These are phyloP conservation scores for Pterula multifida DNA, from an alignment of 1,284 basidiomycete genomes.

Conservation along the genomic window DNA sequence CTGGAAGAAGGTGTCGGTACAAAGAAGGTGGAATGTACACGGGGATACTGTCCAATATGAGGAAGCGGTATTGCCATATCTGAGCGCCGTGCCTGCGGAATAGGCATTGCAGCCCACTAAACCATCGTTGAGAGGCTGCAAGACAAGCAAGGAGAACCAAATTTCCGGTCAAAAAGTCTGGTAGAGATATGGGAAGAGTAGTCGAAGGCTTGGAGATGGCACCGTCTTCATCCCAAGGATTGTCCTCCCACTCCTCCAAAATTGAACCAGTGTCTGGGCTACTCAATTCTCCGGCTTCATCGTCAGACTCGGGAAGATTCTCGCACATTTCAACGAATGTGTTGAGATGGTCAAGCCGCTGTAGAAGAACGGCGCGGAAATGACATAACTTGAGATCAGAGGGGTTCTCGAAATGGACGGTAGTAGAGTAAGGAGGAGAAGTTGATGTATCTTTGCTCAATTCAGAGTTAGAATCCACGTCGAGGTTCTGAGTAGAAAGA, in stretches of 20 bases:
- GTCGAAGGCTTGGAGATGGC: constrained; percentile 15
- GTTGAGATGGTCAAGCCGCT: constrained; percentile 52
- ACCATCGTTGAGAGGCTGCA: constrained; percentile 52
- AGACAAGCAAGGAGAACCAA: constrained; percentile 48
- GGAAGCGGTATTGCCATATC: constrained; percentile 62
- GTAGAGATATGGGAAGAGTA: constrained; percentile 39
- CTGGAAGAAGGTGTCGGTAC: constrained; percentile 54
- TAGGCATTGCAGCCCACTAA: constrained; percentile 46
- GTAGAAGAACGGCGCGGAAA: constrained; percentile 48
- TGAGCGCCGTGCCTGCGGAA: constrained; percentile 39
- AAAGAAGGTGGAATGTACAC: constrained; percentile 54
- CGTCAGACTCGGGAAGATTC: constrained; percentile 19
- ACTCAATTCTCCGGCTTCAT: constrained; percentile 12
- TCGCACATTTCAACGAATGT: constrained; percentile 53
- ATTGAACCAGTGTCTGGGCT: constrained; percentile 18
- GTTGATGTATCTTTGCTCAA: constrained; percentile 16
- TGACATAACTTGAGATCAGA: constrained; percentile 51
- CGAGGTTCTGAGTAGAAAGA: constrained; percentile 8
- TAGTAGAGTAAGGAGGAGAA: constrained; percentile 18
- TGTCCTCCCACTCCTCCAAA: constrained; percentile 63
- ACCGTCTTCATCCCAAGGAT: constrained; percentile 62
- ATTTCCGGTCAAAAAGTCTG: constrained; percentile 50
- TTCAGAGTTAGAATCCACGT: constrained; percentile 10
- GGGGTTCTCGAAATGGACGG: constrained; percentile 40
- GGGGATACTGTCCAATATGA: constrained; percentile 64